Evolutionary conservation across 106 monocot species (phyloP).

Genomic region (Dactylorhiza incarnata): DNA sequence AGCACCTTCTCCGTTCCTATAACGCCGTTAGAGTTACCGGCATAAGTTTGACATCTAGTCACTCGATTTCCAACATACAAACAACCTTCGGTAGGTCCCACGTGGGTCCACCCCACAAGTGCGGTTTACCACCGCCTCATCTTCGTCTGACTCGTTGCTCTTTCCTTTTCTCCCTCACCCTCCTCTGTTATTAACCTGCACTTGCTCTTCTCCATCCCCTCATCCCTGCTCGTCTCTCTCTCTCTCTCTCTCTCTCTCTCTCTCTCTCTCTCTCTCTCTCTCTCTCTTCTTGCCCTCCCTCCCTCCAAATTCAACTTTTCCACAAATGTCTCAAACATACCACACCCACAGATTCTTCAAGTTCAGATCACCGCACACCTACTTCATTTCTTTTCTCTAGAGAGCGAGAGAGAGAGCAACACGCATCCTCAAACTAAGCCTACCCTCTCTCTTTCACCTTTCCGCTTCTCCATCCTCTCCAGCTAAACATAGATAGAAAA

Average conservation of each 20-base stretch:
- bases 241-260: not conserved
- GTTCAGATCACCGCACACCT: conserved; percentile 27
- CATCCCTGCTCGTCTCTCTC: not conserved
- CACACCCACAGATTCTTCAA: conserved; percentile 68
- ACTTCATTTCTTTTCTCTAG: not conserved
- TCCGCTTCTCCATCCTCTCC: not conserved
- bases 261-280: not conserved
- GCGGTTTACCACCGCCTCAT: too few species aligned
- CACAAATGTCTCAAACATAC: conserved; percentile 30
- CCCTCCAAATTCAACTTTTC: not conserved
- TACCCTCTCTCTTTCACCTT: not conserved
- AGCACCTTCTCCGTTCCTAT: too few species aligned
- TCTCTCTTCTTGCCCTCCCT: not conserved
- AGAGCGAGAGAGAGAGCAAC: not conserved
- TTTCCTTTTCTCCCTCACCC: too few species aligned
- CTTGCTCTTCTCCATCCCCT: too few species aligned
- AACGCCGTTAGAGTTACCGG: too few species aligned
- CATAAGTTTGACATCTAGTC: too few species aligned
- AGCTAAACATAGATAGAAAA: not conserved
- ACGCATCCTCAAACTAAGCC: not conserved
- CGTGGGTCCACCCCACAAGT: too few species aligned
- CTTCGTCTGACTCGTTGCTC: too few species aligned
- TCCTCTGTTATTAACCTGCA: too few species aligned
- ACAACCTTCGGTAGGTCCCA: too few species aligned
- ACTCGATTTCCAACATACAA: too few species aligned